These are phyloP conservation scores for Xylaria flabelliformis DNA, from an alignment of 495 filamentous ascomycete species.

Conservation along the genomic window DNA sequence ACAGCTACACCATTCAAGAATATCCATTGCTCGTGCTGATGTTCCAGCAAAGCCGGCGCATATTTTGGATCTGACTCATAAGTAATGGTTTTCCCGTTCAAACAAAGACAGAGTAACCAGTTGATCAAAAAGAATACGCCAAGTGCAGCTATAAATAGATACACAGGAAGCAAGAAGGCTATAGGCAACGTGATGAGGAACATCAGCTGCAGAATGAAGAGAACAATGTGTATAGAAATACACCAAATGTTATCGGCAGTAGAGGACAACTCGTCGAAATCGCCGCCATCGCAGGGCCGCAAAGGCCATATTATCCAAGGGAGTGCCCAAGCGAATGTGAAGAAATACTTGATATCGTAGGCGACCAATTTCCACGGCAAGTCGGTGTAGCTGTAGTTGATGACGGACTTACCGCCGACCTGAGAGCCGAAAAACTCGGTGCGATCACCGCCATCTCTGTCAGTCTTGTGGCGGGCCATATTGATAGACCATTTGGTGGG, in stretches of 20 bases:
- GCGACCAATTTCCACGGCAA: slow-evolving; percentile 61
- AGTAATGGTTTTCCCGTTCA: slow-evolving; percentile 56
- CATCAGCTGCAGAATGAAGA: slow-evolving; percentile 57
- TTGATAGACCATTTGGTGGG: neutral
- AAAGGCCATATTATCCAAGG: slow-evolving; percentile 62
- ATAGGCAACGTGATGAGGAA: slow-evolving; percentile 59
- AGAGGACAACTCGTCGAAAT: slow-evolving; percentile 64
- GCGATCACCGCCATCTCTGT: slow-evolving; percentile 29
- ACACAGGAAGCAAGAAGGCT: slow-evolving; percentile 55
- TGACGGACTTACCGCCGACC: slow-evolving; percentile 54
- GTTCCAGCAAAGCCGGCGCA: slow-evolving; percentile 47
- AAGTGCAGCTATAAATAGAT: slow-evolving; percentile 49
- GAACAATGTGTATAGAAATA: slow-evolving; percentile 57
- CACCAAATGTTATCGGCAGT: slow-evolving; percentile 56
- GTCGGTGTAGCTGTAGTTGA: slow-evolving; percentile 65
- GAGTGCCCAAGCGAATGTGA: slow-evolving; percentile 56
- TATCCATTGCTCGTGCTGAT: slow-evolving; percentile 71
- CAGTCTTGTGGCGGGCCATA: neutral
- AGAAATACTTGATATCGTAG: slow-evolving; percentile 60
- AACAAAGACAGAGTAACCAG: slow-evolving; percentile 52
- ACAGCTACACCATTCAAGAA: slow-evolving; percentile 75
- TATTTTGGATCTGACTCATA: slow-evolving; percentile 53
- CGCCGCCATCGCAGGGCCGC: slow-evolving; percentile 53
- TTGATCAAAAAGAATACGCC: slow-evolving; percentile 53
- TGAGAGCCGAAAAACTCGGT: slow-evolving; percentile 60